phyloP scores from a whole-genome alignment of 2,329 filamentous ascomycete genomes.

The Raffaelea ambrosiae region DNA sequence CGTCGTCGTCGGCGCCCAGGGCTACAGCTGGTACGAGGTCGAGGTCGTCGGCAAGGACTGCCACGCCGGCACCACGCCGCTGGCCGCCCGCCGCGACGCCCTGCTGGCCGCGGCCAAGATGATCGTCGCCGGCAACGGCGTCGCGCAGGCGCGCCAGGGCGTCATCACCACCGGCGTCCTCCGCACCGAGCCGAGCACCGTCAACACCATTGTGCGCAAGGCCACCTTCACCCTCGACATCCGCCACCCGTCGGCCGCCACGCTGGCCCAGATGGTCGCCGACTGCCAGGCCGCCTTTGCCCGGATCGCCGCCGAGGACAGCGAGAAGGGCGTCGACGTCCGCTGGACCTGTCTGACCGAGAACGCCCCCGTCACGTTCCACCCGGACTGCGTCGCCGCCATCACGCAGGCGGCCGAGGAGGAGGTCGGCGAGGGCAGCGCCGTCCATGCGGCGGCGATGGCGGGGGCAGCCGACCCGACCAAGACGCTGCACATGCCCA shows the following conservation, averaged over 20 bases:
- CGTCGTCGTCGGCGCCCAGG: constrained; percentile 64
- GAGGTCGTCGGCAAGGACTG: constrained; percentile 57
- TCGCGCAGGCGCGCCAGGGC: constrained; percentile 16
- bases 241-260: constrained; percentile 45
- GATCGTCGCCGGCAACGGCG: constrained; percentile 19
- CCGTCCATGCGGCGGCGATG: background rate
- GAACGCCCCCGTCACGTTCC: constrained; percentile 53
- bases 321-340: constrained; percentile 37
- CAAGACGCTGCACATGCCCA: constrained; percentile 15
- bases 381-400: constrained; percentile 57
- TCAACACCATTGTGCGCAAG: constrained; percentile 63
- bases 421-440: background rate
- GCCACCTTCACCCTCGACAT: constrained; percentile 64
- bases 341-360: constrained; percentile 53
- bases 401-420: constrained; percentile 49
- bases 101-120: constrained; percentile 24
- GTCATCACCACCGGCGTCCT: constrained; percentile 22
- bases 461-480: background rate
- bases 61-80: constrained; percentile 66
- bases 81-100: constrained; percentile 20
- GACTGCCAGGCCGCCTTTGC: constrained; percentile 36
- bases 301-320: constrained; percentile 44
- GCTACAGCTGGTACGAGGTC: constrained; percentile 65
- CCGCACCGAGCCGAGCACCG: constrained; percentile 36
- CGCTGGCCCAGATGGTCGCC: constrained; percentile 25